Evolutionary conservation across 169 alveolate species (phyloP), one percentile per base, ranked within the genome.

Genomic region (Plasmodium coatneyi): DNA sequence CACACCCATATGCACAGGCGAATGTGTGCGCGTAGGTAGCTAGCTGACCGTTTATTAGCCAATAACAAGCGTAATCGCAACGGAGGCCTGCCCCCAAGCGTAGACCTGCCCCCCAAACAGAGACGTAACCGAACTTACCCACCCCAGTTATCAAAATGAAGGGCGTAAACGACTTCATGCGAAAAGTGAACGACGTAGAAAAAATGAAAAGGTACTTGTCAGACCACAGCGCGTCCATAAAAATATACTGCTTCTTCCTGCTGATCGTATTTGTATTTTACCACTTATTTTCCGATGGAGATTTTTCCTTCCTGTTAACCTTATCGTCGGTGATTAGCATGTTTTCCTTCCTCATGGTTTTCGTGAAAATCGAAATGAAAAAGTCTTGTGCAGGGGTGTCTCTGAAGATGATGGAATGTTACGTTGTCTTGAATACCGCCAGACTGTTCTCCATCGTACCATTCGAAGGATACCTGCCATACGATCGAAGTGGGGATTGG

Each of bases 401-500:
- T 4, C 95, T 98, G 32, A 95, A 96, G 84, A 98, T 98, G 96
- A 96, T 97, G 90, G 96, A 97, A 49, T 97, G 98, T 71, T 98
- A 98, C 92, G 96, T 97, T 39, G 93, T 98, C 7, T 87, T 98
- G 34, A 95, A 97, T 66, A 94, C 95, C 36, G 95, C 98, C 16
- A 83, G 99, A 54, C 96, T 98, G 34, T 56, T 97, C 66, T 97
- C 99, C 46, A 98, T 98, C 70, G 92, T 98, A 6, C 98, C 98
- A 7, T 98, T 95, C 86, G 99, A 98, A 76, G 99, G 99, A 97
- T 98, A 98, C 80, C 91, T 98, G 19, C 99, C 99, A 16, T 97
- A 98, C 56, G 99, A 98, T 80, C 82, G 98, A n/a, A 95, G 98
- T 41, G 99, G 99, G 6, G 99, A 98, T 82, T 98, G 99, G 98